phyloP scores from a whole-genome alignment of 2,329 filamentous ascomycete species.

The Domatiomyces catenatus region DNA sequence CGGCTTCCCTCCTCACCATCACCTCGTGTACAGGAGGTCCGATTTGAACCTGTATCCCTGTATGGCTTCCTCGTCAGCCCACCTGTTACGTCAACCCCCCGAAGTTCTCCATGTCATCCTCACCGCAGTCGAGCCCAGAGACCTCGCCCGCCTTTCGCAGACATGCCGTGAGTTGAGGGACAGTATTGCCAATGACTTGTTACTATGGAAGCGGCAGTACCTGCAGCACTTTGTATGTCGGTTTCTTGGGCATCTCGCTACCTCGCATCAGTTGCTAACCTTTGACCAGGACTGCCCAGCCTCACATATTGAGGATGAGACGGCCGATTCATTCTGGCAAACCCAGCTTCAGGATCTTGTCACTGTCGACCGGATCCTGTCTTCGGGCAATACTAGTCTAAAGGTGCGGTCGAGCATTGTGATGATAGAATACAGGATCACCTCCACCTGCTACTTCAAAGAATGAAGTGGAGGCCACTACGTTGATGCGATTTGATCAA shows the following conservation, averaged over 20 bases:
- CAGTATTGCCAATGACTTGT: conserved; percentile 42
- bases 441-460: too few relatives aligned
- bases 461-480: too few relatives aligned
- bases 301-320: conserved; percentile 7
- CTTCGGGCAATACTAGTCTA: conserved; percentile 24
- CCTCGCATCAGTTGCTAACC: conserved; percentile 1
- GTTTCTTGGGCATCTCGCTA: neutral
- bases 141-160: conserved; percentile 38
- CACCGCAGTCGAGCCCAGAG: conserved; percentile 38
- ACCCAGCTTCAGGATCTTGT: conserved; percentile 22
- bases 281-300: conserved; percentile 12
- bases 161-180: conserved; percentile 39
- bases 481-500: conserved; percentile 21
- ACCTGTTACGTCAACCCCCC: conserved; percentile 33
- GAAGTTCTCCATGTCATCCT: conserved; percentile 52
- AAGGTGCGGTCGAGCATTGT: conserved; percentile 21
- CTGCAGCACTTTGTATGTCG: conserved; percentile 37
- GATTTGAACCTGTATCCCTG: neutral
- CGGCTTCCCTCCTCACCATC: neutral
- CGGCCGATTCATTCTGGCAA: conserved; percentile 22
- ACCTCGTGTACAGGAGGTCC: neutral
- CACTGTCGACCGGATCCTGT: conserved; percentile 31
- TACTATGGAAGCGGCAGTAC: conserved; percentile 50
- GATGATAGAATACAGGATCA: too few relatives aligned
- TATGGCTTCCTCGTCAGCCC: neutral